Evolutionary conservation across 768 basidiomycete genomes (phyloP).

Genomic region (Boletus patriciae): DNA sequence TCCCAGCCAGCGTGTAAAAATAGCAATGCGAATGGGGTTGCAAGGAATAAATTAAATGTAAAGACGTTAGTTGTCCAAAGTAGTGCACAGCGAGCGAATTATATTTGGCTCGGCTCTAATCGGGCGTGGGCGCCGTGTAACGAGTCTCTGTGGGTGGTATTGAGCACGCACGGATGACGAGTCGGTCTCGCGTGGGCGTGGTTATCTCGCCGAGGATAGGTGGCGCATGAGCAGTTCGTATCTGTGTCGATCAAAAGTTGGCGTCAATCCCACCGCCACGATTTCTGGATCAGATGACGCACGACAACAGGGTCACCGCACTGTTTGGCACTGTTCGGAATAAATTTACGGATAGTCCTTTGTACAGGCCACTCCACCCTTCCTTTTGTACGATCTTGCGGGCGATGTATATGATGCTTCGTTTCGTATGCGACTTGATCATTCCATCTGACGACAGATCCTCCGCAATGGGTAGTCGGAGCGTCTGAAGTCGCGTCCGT

Average conservation of each 20-base stretch:
- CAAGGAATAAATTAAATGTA: constrained; percentile 15
- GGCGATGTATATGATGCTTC: constrained; percentile 75
- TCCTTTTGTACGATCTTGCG: constrained; percentile 74
- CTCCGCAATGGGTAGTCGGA: constrained; percentile 61
- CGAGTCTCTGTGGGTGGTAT: constrained; percentile 13
- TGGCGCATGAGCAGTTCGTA: constrained; percentile 37
- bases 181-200: not conserved
- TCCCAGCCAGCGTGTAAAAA: not conserved
- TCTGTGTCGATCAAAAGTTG: constrained; percentile 11
- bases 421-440: constrained; percentile 52
- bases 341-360: constrained; percentile 91
- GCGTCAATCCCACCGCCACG: not conserved
- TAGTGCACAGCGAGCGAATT: constrained; percentile 14
- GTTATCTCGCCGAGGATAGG: constrained; percentile 22
- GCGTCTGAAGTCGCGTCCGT: constrained; percentile 95
- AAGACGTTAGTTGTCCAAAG: not conserved
- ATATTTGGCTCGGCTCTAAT: constrained; percentile 18
- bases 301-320: constrained; percentile 84
- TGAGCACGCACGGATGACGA: not conserved
- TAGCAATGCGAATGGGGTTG: constrained; percentile 7
- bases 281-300: constrained; percentile 12
- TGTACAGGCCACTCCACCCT: constrained; percentile 89
- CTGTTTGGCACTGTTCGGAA: constrained; percentile 94
- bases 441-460: constrained; percentile 61
- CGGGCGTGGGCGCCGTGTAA: constrained; percentile 1